Conservation (phyloP, 2,329 filamentous ascomycete species). For the Xylaria multiplex region DNA sequence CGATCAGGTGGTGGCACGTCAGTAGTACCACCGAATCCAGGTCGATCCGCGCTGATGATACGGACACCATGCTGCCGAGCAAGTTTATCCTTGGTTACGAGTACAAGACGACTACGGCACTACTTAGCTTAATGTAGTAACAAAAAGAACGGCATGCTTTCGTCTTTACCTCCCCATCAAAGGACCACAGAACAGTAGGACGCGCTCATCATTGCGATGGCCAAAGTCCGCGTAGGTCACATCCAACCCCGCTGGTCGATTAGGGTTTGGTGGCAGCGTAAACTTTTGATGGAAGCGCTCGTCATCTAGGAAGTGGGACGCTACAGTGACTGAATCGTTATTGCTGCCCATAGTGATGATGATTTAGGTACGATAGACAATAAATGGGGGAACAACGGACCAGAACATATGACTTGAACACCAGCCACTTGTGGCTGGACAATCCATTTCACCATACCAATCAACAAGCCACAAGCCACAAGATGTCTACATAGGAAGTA, state of each 20-base stretch:
- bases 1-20: conserved; percentile 39
- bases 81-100: conserved; percentile 49
- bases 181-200: conserved; percentile 39
- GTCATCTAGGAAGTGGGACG: conserved; percentile 32
- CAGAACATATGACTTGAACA: no score
- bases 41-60: conserved; percentile 50
- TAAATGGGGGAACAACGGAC: no score
- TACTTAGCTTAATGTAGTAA: conserved; percentile 3
- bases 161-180: conserved; percentile 37
- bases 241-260: conserved; percentile 29
- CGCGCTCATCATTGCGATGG: conserved; percentile 35
- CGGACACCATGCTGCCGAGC: conserved; percentile 49
- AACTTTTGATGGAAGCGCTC: conserved; percentile 37
- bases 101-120: conserved; percentile 44
- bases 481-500: no score
- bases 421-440: no score
- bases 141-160: neutral
- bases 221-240: conserved; percentile 41
- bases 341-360: conserved; percentile 8
- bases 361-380: neutral
- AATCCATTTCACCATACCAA: no score
- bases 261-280: conserved; percentile 26
- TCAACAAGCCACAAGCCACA: no score
- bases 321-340: neutral
- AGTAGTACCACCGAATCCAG: conserved; percentile 52